phyloP scores from a whole-genome alignment of 1,284 basidiomycete species.

The Ceratobasidium sp. region DNA sequence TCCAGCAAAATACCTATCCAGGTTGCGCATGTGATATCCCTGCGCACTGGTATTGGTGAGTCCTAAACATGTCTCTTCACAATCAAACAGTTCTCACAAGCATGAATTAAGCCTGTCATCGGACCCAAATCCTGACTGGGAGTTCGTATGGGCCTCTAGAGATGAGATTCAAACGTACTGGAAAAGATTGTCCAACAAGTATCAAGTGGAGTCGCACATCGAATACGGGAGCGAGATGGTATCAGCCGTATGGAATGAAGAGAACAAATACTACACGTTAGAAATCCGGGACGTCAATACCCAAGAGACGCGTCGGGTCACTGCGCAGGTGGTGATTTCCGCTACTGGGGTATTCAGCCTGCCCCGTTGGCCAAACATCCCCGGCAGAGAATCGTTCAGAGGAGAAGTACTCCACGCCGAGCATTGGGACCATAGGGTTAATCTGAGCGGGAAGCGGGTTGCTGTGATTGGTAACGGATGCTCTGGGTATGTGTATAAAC shows the following conservation, averaged over 20 bases:
- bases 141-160: neutral
- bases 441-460: conserved; percentile 4
- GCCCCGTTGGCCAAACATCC: conserved; percentile 23
- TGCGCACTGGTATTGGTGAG: conserved; percentile 45
- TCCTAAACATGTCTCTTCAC: conserved; percentile 51
- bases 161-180: conserved; percentile 13
- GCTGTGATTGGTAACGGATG: conserved; percentile 70
- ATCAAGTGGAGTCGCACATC: conserved; percentile 9
- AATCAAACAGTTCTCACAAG: conserved; percentile 63
- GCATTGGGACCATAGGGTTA: conserved; percentile 18
- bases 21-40: conserved; percentile 15
- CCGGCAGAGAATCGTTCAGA: conserved; percentile 14
- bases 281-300: neutral
- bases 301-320: neutral
- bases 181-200: neutral
- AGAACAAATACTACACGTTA: conserved; percentile 11
- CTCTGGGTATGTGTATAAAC: conserved; percentile 43
- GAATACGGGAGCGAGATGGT: conserved; percentile 15
- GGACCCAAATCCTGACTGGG: conserved; percentile 54
- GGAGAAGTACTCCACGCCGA: conserved; percentile 8
- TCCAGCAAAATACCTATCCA: conserved; percentile 58
- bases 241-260: conserved; percentile 22
- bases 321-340: conserved; percentile 10
- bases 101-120: conserved; percentile 56
- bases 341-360: conserved; percentile 17